Base-by-base conservation (phyloP, 2,329 filamentous ascomycete genomes). In the Dactylellina sp. region DNA sequence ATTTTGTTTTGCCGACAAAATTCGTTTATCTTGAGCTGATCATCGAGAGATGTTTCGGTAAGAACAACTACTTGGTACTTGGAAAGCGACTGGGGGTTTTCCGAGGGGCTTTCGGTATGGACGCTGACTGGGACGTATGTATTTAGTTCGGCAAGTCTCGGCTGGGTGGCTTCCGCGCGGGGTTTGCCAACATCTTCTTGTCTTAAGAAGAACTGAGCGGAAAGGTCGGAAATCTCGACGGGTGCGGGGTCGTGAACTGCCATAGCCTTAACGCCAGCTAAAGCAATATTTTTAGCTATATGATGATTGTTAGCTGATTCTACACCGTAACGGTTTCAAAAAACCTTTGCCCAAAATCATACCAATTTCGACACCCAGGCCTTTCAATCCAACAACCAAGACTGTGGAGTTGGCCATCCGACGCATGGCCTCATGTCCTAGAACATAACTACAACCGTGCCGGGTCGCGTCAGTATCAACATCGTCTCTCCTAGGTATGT, bases 321-420 rank as follows among this genome's bases (percentile, higher is more conserved):
- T 42, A 42, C 24, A 14, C 18, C 12, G 59, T 16, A 35, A 22
- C 35, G 24, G 1, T 16, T n/a, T n/a, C 3, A 39, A 50, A 22
- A 6, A 6, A 25, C n/a, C n/a, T n/a, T n/a, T n/a, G 20, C 14
- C 46, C 20, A 40, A 55, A 56, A 20, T 79, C 81, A 76, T 80
- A 85, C 83, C 84, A 79, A 99, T 95, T 83, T 99, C 95, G 64
- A 97, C 94, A 84, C 95, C 95, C 42, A 99, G 87, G 57, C 95
- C 95, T 82, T 95, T 94, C 77, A 98, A 85, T 76, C 95, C 95
- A 75, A 94, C 91, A 65, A 99, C 86, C 60, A 99, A 90, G 72
- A 99, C 88, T 80, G 98, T 96, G 63, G 95, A 98, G 75, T 93
- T 91, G 80, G 93, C 88, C 95, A 99, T 99, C 80, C 95, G 93